phyloP scores from a whole-genome alignment of 192 early-diverging fungal genomes.

The Coemansia sp. region DNA sequence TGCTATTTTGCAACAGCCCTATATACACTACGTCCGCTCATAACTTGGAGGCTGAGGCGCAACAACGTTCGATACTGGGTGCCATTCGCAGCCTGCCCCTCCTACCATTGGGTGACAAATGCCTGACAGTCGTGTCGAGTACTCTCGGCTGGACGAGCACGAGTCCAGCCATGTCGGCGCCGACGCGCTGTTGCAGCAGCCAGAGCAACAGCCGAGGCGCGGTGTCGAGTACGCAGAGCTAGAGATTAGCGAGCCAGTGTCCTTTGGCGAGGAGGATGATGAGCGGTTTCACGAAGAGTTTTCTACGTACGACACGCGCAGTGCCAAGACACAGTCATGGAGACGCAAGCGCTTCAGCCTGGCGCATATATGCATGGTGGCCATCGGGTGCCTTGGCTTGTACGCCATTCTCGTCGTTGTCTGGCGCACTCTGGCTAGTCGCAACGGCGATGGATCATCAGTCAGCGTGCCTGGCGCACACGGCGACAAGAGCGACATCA shows the following conservation, averaged over 20 bases:
- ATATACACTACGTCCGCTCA: too few relatives aligned
- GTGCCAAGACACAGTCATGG: slow-evolving; percentile 29
- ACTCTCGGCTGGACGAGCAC: slow-evolving; percentile 7
- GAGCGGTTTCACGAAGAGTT: slow-evolving; percentile 49
- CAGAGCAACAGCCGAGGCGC: neutral
- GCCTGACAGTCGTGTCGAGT: neutral
- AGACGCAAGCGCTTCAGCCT: slow-evolving; percentile 46
- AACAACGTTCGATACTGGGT: too few relatives aligned
- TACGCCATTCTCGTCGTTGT: slow-evolving; percentile 17
- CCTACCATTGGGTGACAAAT: neutral
- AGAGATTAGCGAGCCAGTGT: slow-evolving; percentile 20
- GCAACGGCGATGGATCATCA: neutral
- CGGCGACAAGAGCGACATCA: neutral
- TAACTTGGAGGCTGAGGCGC: too few relatives aligned
- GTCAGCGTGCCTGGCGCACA: neutral
- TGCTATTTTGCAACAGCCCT: too few relatives aligned
- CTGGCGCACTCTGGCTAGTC: slow-evolving; percentile 18
- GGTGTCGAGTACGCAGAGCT: slow-evolving; percentile 40
- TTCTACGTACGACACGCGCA: slow-evolving; percentile 30
- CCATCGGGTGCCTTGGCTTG: slow-evolving; percentile 35
- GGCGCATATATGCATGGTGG: slow-evolving; percentile 30
- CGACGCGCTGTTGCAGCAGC: neutral
- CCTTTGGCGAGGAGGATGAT: slow-evolving; percentile 46
- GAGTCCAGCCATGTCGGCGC: neutral
- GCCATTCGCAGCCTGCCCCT: too few relatives aligned